These are phyloP conservation scores for Alternaria triticimaculans DNA, from an alignment of 2,329 filamentous ascomycete genomes.

Conservation along the genomic window DNA sequence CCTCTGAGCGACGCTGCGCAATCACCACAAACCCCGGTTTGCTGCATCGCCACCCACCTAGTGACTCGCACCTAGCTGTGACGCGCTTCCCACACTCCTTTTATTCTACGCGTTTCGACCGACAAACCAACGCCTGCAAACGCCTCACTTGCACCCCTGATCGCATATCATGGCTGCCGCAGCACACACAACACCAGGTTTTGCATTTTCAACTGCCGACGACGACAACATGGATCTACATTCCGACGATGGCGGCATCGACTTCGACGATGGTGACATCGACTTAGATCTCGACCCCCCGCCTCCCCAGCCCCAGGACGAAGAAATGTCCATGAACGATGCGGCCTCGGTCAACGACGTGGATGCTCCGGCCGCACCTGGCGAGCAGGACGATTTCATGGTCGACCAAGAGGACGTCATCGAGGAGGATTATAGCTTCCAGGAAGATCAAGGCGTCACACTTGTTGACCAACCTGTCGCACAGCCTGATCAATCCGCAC, in stretches of 20 bases:
- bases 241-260: conserved; percentile 51
- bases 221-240: conserved; percentile 61
- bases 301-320: conserved; percentile 31
- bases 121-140: conserved; percentile 3
- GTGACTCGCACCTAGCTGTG: conserved; percentile 16
- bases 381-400: conserved; percentile 48
- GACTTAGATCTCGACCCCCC: conserved; percentile 60
- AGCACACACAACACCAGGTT: conserved; percentile 24
- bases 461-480: conserved; percentile 10
- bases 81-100: conserved; percentile 25
- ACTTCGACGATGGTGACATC: conserved; percentile 63
- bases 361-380: conserved; percentile 20
- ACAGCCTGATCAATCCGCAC: neutral
- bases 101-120: conserved; percentile 11
- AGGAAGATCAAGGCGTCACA: conserved; percentile 14
- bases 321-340: conserved; percentile 66
- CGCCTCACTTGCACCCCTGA: neutral
- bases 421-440: conserved; percentile 32
- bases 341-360: conserved; percentile 37
- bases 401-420: conserved; percentile 43
- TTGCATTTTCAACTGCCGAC: conserved; percentile 48
- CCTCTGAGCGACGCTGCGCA: neutral
- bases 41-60: conserved; percentile 13
- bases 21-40: conserved; percentile 3
- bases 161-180: conserved; percentile 31